Conservation (phyloP, 2,329 filamentous ascomycete species). For the Apiospora pterosperma region DNA sequence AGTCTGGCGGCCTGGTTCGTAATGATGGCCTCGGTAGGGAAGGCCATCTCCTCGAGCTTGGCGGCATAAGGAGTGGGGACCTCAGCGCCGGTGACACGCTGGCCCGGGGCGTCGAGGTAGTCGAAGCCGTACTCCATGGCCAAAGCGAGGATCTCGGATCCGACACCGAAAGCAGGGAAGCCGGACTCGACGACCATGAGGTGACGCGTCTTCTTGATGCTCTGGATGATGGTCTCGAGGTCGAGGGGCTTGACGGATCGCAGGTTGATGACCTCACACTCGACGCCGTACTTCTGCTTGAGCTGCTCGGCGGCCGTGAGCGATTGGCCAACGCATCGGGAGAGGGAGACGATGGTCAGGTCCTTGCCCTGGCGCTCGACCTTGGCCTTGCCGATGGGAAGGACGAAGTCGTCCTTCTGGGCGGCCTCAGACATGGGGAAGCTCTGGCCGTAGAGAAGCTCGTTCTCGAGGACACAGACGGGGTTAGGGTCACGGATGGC, state of each 20-base stretch:
- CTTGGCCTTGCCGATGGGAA: conserved; percentile 99
- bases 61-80: conserved; percentile 94
- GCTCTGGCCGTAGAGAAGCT: conserved; percentile 84
- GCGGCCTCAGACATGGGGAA: conserved; percentile 98
- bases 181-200: conserved; percentile 92
- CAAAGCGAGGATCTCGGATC: conserved; percentile 87
- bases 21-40: conserved; percentile 88
- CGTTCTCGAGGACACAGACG: conserved; percentile 86
- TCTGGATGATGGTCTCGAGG: conserved; percentile 91
- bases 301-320: conserved; percentile 84
- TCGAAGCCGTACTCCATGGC: conserved; percentile 98
- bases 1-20: conserved; percentile 87
- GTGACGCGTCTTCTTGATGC: conserved; percentile 96
- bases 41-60: conserved; percentile 90
- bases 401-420: conserved; percentile 92
- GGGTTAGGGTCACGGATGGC: conserved; percentile 98
- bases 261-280: conserved; percentile 96
- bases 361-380: conserved; percentile 96
- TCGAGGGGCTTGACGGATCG: conserved; percentile 97
- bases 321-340: conserved; percentile 91
- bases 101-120: conserved; percentile 90
- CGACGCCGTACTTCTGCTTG: conserved; percentile 94
- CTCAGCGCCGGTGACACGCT: conserved; percentile 93
- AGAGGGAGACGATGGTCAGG: conserved; percentile 90
- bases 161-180: conserved; percentile 92